A percentile compares a stretch with the other conserved stretches of the same genome.
phyloP scores from a whole-genome alignment of 257 asterid species.

The Solanum piurae region DNA sequence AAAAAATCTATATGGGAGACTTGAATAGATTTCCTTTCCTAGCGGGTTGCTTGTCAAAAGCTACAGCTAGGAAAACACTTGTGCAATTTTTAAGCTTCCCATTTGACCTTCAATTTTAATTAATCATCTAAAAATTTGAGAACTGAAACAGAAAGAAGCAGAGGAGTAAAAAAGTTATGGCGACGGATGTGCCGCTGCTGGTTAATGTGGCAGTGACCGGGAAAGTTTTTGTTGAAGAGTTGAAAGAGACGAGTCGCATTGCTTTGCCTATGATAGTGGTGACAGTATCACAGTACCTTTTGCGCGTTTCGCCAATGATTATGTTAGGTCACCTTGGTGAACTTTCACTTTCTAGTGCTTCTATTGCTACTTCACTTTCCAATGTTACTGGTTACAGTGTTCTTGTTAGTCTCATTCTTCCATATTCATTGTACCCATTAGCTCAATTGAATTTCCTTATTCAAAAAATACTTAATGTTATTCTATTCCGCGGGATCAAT shows the following conservation, averaged over 20 bases:
- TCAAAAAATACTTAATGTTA: neutral
- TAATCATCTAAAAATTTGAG: too few species aligned
- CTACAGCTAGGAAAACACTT: too few species aligned
- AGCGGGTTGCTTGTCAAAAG: too few species aligned
- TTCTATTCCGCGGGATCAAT: neutral
- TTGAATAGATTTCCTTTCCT: too few species aligned
- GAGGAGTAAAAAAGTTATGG: neutral
- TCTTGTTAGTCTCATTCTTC: constrained; percentile 10
- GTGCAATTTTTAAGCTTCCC: too few species aligned
- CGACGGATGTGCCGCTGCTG: constrained; percentile 2
- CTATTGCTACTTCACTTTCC: constrained; percentile 49
- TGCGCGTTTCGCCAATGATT: constrained; percentile 38
- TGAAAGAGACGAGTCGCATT: constrained; percentile 36
- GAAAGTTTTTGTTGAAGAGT: constrained; percentile 17
- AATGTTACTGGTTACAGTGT: constrained; percentile 50
- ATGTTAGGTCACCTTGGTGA: constrained; percentile 54
- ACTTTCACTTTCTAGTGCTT: constrained; percentile 44
- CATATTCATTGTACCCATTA: neutral
- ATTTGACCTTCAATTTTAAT: too few species aligned
- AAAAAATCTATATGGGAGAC: too few species aligned
- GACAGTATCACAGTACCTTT: constrained; percentile 41
- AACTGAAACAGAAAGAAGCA: too few species aligned
- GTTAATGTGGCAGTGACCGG: neutral
- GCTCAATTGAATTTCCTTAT: neutral
- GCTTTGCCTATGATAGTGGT: constrained; percentile 68